Base-by-base conservation (phyloP, 202 grass and related monocot species). In the Zizania palustris region DNA sequence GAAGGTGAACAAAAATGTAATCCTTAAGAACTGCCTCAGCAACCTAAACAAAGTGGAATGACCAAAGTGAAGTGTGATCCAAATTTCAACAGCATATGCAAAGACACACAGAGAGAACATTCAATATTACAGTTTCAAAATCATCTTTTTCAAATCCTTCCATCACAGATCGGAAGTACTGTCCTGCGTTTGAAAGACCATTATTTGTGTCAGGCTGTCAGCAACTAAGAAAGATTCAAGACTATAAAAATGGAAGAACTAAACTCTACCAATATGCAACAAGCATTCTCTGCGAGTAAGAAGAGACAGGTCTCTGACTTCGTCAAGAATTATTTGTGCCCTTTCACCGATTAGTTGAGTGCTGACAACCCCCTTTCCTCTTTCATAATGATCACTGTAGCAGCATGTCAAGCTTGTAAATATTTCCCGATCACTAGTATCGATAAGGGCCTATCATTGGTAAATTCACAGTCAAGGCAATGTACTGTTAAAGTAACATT, bases 291-390 rank as follows among this genome's bases (percentile, higher is more conserved):
- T 70, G 64, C 50, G 87, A 15, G 95, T 97, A 20, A 93, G 65
- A 77, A 97, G 76, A 19, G 88, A 85, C 44, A 92, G 75, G 79
- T 88, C 74, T 76, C 85, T 97, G 65, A 87, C 76, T 92, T 97
- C 95, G 5, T 94, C 89, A 44, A 94, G 89, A 94, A 97, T 90
- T 86, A 97, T 97, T 46, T 92, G 89, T 82, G 95, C 80, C 74
- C 91, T 94, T 84, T 97, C 95, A 85, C 89, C 80, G 71, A 97
- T 97, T 53, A 97, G 80, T 88, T 94, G 74, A 64, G 88, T 97
- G 65, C 91, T 88, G 40, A 97, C 91, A 80, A 89, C 82, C 40
- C 91, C 94, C 58, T 92, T 97, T 87, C 85, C 82, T 85, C 68
- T 88, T 87, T 79, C 74, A 84, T 88, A 82, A 59, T 88, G 79